Evolutionary conservation across 768 basidiomycete genomes (phyloP), one percentile per base, ranked within the genome.

Genomic region (Pleurotus ostreatus): DNA sequence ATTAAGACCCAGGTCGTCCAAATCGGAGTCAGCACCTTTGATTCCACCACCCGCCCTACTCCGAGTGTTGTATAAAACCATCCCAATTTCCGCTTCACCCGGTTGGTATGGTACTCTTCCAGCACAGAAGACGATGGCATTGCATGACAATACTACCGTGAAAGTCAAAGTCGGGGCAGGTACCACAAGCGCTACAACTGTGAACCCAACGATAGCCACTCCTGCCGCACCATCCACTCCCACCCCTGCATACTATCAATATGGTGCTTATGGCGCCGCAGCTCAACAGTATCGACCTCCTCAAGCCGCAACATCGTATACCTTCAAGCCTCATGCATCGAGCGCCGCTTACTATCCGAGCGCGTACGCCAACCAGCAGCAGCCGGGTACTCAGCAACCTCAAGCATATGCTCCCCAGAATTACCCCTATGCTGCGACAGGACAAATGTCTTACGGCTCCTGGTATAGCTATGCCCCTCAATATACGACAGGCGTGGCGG

Each of bases 71-170:
- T 86, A 90, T 62, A 82, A 78, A 18, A 87, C 88, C 1, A 73
- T 93, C 2, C 87, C 85, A 1, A 65, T 80, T 22, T 75, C 77
- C 7, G 77, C 85, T 13, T 74, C 81, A 2, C 72, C 74, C 56
- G 86, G 89, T 18, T 93, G 89, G 89, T 74, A 83, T 61, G 90
- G 90, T 37, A 92, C 84, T 2, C 77, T 92, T 2, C 82, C 86
- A 9, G 63, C 81, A 11, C 72, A 77, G 46, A 76, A 78, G 22
- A 57, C 79, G 8, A 77, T 79, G 0, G 87, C 89, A 4, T 78
- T 92, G 13, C 82, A 85, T 15, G 90, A 92, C 66, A 84, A 92
- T 64, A 78, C 81, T 3, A 93, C 90, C 1, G 71, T 91, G 45
- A 85, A 84, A 69, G 78, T 90, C 58, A 68, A 68, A 7, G 58